These are phyloP conservation scores for Silene uniflora DNA, from an alignment of 148 eudicot species.

Conservation along the genomic window DNA sequence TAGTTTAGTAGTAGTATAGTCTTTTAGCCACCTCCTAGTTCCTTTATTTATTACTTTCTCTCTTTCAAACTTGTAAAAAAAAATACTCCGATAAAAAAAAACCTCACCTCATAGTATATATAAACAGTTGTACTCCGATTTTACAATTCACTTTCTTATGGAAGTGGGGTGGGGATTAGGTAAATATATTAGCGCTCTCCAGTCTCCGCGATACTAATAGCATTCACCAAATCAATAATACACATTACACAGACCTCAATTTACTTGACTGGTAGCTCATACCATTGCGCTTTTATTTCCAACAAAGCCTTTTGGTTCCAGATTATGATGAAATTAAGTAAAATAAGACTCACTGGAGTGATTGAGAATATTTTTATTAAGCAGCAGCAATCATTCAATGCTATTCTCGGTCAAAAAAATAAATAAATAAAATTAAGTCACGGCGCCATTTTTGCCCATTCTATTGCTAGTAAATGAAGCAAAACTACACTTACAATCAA, in stretches of 20 bases:
- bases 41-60: neutral
- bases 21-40: neutral
- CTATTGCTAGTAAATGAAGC: neutral
- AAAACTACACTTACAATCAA: no score
- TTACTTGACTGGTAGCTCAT: neutral
- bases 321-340: no score
- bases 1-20: neutral
- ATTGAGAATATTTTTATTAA: no score
- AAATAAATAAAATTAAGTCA: no score
- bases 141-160: neutral
- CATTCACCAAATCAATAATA: neutral
- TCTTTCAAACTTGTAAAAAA: neutral
- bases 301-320: no score
- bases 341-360: no score
- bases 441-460: neutral
- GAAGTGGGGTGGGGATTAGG: neutral
- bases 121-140: neutral
- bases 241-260: neutral
- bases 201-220: neutral
- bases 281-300: neutral
- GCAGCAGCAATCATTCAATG: no score
- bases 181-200: neutral
- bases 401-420: no score
- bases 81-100: no score
- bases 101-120: no score